These are phyloP conservation scores for Sugiyamaella xylanicola DNA, from an alignment of 1,139 yeast genomes.

Conservation along the genomic window DNA sequence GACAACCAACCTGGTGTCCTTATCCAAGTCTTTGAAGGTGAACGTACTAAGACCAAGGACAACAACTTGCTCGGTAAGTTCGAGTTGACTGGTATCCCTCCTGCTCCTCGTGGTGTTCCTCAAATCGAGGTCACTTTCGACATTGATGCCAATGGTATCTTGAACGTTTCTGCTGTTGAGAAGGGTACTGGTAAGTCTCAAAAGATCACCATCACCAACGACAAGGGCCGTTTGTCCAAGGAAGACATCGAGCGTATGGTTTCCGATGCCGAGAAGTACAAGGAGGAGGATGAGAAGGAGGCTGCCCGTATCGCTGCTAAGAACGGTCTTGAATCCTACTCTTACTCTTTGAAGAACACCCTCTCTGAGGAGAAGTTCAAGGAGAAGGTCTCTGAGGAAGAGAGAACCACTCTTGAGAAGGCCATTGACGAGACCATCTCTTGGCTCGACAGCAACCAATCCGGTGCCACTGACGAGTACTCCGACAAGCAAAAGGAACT, in stretches of 20 bases:
- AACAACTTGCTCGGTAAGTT: conserved; percentile 93
- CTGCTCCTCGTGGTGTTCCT: conserved; percentile 96
- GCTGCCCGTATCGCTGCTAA: conserved; percentile 73
- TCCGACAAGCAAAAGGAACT: conserved; percentile 91
- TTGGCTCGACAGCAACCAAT: conserved; percentile 87
- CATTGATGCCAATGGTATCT: conserved; percentile 89
- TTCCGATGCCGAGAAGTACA: conserved; percentile 83
- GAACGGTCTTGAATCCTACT: conserved; percentile 91
- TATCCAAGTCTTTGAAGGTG: conserved; percentile 93
- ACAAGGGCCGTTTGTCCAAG: conserved; percentile 93
- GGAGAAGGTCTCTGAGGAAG: conserved; percentile 80
- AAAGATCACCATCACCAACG: conserved; percentile 85
- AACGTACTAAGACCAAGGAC: conserved; percentile 90
- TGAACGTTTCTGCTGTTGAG: conserved; percentile 91
- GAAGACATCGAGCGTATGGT: conserved; percentile 96
- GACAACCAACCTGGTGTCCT: conserved; percentile 95
- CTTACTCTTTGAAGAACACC: conserved; percentile 86
- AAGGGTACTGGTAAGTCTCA: conserved; percentile 84
- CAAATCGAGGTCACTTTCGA: conserved; percentile 93
- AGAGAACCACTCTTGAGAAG: conserved; percentile 74
- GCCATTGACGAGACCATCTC: conserved; percentile 83
- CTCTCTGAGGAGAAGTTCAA: conserved; percentile 76
- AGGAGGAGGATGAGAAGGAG: conserved; percentile 83
- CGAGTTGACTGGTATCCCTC: conserved; percentile 89
- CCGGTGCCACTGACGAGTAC: conserved; percentile 86